Conservation (phyloP, 1,284 basidiomycete species). For the Pterulicium gracile region DNA sequence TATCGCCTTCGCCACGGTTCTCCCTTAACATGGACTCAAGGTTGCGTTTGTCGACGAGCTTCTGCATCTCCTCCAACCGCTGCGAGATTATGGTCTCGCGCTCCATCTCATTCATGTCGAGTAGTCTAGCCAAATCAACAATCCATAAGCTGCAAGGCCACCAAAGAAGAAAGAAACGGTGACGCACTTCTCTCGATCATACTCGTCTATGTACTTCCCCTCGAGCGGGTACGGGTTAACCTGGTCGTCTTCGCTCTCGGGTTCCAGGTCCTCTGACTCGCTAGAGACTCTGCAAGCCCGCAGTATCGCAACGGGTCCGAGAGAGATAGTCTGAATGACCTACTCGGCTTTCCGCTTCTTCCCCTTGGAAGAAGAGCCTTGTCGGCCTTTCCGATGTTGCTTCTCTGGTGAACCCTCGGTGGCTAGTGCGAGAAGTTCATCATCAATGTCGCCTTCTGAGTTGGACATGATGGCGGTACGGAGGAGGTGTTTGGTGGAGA, state of each 20-base stretch:
- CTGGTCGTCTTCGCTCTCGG: conserved; percentile 44
- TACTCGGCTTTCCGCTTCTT: conserved; percentile 45
- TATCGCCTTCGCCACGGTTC: conserved; percentile 45
- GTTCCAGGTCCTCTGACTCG: conserved; percentile 42
- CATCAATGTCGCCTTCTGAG: conserved; percentile 34
- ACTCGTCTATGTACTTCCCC: conserved; percentile 80
- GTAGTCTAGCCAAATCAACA: conserved; percentile 41
- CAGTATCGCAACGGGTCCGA: conserved; percentile 12
- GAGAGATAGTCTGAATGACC: conserved; percentile 16
- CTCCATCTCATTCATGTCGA: conserved; percentile 77
- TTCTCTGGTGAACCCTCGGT: conserved; percentile 37
- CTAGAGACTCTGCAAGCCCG: conserved; percentile 21
- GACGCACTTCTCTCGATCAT: conserved; percentile 69
- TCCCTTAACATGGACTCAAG: conserved; percentile 70
- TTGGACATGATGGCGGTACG: conserved; percentile 1
- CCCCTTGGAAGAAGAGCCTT: conserved; percentile 15
- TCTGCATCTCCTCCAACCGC: conserved; percentile 74
- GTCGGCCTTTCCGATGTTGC: conserved; percentile 35
- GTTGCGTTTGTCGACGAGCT: conserved; percentile 62
- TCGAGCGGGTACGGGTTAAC: conserved; percentile 83
- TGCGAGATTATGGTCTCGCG: conserved; percentile 78
- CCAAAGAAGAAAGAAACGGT: conserved; percentile 6
- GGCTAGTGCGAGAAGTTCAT: conserved; percentile 58
- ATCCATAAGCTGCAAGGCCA: conserved; percentile 4
- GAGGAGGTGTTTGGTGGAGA: too few relatives aligned